phyloP scores from a whole-genome alignment of 306 rosid genomes.

The Vicia villosa region DNA sequence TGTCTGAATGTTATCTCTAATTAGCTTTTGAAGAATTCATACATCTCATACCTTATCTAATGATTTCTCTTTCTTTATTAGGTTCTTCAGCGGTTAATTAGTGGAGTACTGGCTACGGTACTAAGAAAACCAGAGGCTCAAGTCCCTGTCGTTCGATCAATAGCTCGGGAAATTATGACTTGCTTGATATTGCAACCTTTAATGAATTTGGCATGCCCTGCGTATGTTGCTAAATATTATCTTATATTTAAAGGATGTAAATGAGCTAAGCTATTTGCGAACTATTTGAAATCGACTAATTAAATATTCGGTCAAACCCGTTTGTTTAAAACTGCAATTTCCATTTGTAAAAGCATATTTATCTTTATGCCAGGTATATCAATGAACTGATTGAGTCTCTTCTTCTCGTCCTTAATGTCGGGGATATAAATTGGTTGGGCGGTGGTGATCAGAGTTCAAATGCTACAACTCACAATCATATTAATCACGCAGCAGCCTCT shows the following conservation, averaged over 20 bases:
- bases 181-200: conserved; percentile 89
- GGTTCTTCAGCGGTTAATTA: conserved; percentile 87
- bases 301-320: too few relatives aligned
- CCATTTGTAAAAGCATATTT: conserved; percentile 11
- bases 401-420: conserved; percentile 56
- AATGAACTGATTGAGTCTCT: conserved; percentile 83
- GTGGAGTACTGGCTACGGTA: conserved; percentile 82
- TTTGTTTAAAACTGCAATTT: conserved; percentile 2
- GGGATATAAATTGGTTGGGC: conserved; percentile 40
- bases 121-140: conserved; percentile 83
- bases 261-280: too few relatives aligned
- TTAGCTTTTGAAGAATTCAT: conserved; percentile 31
- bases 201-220: conserved; percentile 86
- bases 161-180: conserved; percentile 89
- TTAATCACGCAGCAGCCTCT: conserved; percentile 45
- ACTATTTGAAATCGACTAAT: too few relatives aligned
- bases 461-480: conserved; percentile 45
- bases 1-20: conserved; percentile 44
- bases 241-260: neutral
- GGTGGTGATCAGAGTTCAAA: conserved; percentile 48
- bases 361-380: conserved; percentile 66
- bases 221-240: conserved; percentile 57
- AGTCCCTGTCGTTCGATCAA: conserved; percentile 81
- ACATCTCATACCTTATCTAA: conserved; percentile 42
- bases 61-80: conserved; percentile 46